Evolutionary conservation across 106 monocot species (phyloP).

Genomic region (Narthecium ossifragum): DNA sequence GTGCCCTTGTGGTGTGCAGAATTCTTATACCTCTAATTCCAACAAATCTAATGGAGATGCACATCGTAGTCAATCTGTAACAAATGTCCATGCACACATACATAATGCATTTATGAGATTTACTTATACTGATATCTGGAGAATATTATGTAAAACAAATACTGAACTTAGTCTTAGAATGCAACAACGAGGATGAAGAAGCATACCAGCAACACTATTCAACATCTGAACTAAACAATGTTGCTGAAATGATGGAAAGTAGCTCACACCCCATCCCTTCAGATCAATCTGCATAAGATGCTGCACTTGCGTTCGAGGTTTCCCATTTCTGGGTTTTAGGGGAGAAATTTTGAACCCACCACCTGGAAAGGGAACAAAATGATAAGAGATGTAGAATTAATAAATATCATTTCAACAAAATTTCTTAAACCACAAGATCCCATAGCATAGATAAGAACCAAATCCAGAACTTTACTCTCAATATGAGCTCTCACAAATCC

Average conservation of each 20-base stretch:
- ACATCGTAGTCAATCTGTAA: too few relatives aligned
- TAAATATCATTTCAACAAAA: too few relatives aligned
- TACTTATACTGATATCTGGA: too few relatives aligned
- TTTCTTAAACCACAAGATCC: too few relatives aligned
- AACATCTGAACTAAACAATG: constrained; percentile 92
- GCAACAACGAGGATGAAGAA: not conserved
- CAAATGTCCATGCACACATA: too few relatives aligned
- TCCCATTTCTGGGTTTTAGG: constrained; percentile 65
- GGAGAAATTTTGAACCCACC: constrained; percentile 95
- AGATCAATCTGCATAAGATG: constrained; percentile 98
- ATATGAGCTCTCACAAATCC: constrained; percentile 85
- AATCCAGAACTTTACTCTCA: constrained; percentile 45
- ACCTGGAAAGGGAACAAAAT: constrained; percentile 32
- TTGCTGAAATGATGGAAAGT: constrained; percentile 86
- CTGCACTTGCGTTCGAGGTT: constrained; percentile 78
- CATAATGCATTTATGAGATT: too few relatives aligned
- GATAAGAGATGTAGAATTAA: too few relatives aligned
- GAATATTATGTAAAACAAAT: too few relatives aligned
- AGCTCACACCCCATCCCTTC: constrained; percentile 84
- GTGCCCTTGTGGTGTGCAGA: too few relatives aligned
- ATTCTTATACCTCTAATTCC: too few relatives aligned
- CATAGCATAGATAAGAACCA: constrained; percentile 51
- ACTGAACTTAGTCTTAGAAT: too few relatives aligned
- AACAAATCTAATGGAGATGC: too few relatives aligned
- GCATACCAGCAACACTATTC: constrained; percentile 86